These are phyloP conservation scores for Dactylonectria macrodidyma DNA, from an alignment of 2,329 filamentous ascomycete genomes.

Conservation along the genomic window DNA sequence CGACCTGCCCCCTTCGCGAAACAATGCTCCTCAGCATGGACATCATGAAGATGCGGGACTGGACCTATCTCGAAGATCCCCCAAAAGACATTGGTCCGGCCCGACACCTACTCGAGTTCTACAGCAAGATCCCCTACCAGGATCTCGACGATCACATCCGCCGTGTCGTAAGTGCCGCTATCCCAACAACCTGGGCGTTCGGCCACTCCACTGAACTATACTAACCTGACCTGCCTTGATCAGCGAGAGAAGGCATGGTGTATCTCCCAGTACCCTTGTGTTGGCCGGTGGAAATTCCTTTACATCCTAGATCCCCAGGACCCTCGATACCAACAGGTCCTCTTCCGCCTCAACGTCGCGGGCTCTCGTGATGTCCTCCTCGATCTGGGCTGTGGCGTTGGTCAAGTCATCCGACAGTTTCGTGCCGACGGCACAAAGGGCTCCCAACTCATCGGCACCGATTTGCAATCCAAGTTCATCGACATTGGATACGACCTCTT, in stretches of 20 bases:
- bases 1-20: slow-evolving; percentile 9
- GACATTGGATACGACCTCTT: slow-evolving; percentile 76
- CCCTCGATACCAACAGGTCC: slow-evolving; percentile 59
- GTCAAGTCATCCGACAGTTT: slow-evolving; percentile 65
- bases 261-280: slow-evolving; percentile 60
- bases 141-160: slow-evolving; percentile 56
- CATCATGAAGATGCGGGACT: slow-evolving; percentile 56
- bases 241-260: slow-evolving; percentile 65
- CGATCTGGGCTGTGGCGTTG: slow-evolving; percentile 67
- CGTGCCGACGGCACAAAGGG: slow-evolving; percentile 64
- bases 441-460: slow-evolving; percentile 64
- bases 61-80: slow-evolving; percentile 55
- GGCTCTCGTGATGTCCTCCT: slow-evolving; percentile 59
- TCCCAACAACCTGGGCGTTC: neutral
- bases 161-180: slow-evolving; percentile 51
- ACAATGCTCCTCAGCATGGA: slow-evolving; percentile 48
- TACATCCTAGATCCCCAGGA: slow-evolving; percentile 59
- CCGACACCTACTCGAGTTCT: slow-evolving; percentile 55
- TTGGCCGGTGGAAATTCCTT: slow-evolving; percentile 67
- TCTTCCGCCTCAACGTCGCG: slow-evolving; percentile 58
- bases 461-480: slow-evolving; percentile 65
- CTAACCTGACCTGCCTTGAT: slow-evolving; percentile 18
- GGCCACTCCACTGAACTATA: slow-evolving; percentile 26
- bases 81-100: slow-evolving; percentile 56
- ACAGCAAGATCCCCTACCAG: slow-evolving; percentile 55